Evolutionary conservation across 345 rosid genomes (phyloP).

Genomic region (Combretum micranthum): DNA sequence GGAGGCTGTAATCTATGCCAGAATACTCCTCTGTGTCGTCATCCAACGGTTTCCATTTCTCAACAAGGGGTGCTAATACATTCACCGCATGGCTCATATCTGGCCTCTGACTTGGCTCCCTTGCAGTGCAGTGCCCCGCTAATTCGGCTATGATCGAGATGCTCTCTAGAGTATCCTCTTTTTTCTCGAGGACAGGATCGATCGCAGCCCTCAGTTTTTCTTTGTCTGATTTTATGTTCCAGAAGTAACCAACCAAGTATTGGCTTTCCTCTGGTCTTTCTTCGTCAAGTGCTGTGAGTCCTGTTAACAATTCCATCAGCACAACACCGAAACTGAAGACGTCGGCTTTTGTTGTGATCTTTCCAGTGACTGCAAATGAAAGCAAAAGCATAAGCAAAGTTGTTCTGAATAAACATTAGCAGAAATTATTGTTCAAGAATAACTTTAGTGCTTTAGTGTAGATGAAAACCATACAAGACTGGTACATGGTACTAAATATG

Average conservation of each 20-base stretch:
- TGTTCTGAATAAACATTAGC: too few species aligned
- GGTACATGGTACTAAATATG: too few species aligned
- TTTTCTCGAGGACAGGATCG: conserved; percentile 43
- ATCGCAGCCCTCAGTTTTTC: conserved; percentile 52
- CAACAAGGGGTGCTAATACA: conserved; percentile 57
- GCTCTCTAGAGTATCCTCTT: conserved; percentile 50
- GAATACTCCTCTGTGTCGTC: conserved; percentile 53
- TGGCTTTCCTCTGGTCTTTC: conserved; percentile 69
- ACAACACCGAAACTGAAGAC: conserved; percentile 81
- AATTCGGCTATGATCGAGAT: conserved; percentile 49
- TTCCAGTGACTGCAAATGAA: conserved; percentile 49
- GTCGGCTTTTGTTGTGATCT: conserved; percentile 70
- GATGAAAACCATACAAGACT: too few species aligned
- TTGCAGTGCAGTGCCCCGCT: conserved; percentile 74
- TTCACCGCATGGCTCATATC: conserved; percentile 77
- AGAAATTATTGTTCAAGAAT: too few species aligned
- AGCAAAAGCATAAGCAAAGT: not conserved
- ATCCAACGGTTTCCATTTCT: conserved; percentile 60
- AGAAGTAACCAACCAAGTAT: conserved; percentile 67
- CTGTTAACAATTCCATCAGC: conserved; percentile 66
- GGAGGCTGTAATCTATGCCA: conserved; percentile 73
- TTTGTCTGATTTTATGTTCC: conserved; percentile 51
- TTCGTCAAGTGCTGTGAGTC: conserved; percentile 62
- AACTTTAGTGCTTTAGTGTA: too few species aligned
- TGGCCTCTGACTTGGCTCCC: conserved; percentile 66